phyloP scores from a whole-genome alignment of 2,329 filamentous ascomycete genomes.

The Teratosphaeria gauchensis region DNA sequence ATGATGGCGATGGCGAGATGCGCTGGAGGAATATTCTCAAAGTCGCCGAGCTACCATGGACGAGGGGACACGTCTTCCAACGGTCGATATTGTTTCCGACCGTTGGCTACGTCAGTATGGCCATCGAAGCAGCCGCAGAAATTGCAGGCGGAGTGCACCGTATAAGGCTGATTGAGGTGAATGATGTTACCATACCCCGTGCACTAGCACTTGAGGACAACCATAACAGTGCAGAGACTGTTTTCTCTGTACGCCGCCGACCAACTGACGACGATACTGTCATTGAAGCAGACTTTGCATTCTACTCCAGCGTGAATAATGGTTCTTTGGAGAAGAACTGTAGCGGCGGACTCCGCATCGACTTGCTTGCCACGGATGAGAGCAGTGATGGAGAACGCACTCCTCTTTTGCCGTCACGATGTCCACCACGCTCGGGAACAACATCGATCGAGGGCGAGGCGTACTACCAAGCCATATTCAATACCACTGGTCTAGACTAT shows the following conservation, averaged over 20 bases:
- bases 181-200: background rate
- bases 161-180: background rate
- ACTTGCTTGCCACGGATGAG: background rate
- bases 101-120: background rate
- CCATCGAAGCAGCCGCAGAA: background rate
- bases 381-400: background rate
- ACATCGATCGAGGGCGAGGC: background rate
- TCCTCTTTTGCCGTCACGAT: background rate
- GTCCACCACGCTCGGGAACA: background rate
- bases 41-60: background rate
- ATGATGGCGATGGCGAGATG: background rate
- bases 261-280: background rate
- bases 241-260: background rate
- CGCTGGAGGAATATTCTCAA: background rate
- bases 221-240: background rate
- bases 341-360: background rate
- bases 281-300: background rate
- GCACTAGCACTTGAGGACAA: background rate
- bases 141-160: background rate
- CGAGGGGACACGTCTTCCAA: background rate
- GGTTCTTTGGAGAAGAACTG: background rate
- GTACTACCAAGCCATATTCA: background rate
- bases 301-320: background rate
- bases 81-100: background rate
- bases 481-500: background rate